Evolutionary conservation across 2,329 filamentous ascomycete species (phyloP), one percentile per base, ranked within the genome.

Genomic region (Beauveria asiatica): DNA sequence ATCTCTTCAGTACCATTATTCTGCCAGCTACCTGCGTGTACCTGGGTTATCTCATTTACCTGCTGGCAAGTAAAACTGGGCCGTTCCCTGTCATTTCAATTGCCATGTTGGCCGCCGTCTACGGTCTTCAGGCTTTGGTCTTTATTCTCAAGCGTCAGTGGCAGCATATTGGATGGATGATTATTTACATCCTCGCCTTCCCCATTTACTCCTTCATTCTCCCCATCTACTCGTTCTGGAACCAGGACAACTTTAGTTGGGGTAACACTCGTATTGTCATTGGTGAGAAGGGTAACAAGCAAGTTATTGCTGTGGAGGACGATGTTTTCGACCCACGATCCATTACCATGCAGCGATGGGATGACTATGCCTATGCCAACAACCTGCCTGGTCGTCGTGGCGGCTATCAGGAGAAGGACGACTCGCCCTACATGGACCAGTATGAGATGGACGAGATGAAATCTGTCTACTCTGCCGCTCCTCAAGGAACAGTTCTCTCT

Each of bases 161-260:
- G 94, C 92, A 99, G 73, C 93, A 97, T 71, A 84, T 99, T 63
- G 94, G 94, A 66, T 99, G 94, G 94, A 97, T 99, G 92, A 88
- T 99, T 65, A 97, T 99, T 71, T 99, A 99, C 76, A 82, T 99
- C 64, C 67, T 95, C n/a, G 94, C 94, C 3, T 97, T 89, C 78
- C 94, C 94, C 0, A 89, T 99, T 67, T 97, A 93, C 78, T 94
- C 88, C 4, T 90, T 99, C 68, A 72, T 95, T 64, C 83, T 99
- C 13, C 94, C 94, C 0, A 78, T 99, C 64, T 99, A 97, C 78
- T 96, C 93, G 0, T 99, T 99, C 87, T 99, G 94, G 94, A 96
- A 97, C 76, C 92, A 97, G 74, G 94, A 99, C 75, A 93, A 99
- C 76, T 99, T 99, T 81, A 87, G 87, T 2, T 99, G 94, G 94